phyloP scores from a whole-genome alignment of 75 land plant species.

The Gnetum montanum region DNA sequence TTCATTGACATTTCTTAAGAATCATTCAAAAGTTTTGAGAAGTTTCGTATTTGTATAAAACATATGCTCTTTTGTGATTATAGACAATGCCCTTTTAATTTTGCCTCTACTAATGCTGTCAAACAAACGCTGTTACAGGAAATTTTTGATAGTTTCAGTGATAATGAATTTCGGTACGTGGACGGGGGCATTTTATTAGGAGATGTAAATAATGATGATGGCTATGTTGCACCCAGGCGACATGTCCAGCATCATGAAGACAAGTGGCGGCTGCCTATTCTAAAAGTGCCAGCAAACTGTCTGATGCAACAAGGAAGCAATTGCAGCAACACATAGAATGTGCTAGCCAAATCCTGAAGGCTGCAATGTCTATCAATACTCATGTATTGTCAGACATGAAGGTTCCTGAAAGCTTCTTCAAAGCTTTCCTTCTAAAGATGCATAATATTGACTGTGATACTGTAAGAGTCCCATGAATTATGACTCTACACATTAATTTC shows the following conservation, averaged over 20 bases:
- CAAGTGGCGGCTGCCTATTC: constrained; percentile 96
- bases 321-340: constrained; percentile 76
- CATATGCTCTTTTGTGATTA: too few relatives aligned
- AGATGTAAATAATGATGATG: constrained; percentile 36
- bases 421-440: constrained; percentile 90
- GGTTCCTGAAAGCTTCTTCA: constrained; percentile 64
- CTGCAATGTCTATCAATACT: constrained; percentile 87
- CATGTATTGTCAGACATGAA: constrained; percentile 91
- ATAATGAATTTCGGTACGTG: constrained; percentile 80
- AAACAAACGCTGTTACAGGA: constrained; percentile 41
- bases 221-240: constrained; percentile 1
- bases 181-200: constrained; percentile 52
- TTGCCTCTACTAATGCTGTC: too few relatives aligned
- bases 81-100: too few relatives aligned
- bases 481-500: too few relatives aligned
- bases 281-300: constrained; percentile 64
- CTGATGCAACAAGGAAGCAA: constrained; percentile 58
- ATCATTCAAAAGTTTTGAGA: too few relatives aligned
- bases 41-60: too few relatives aligned
- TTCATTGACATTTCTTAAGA: too few relatives aligned
- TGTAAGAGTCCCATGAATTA: too few relatives aligned
- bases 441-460: too few relatives aligned
- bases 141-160: constrained; percentile 45
- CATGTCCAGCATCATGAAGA: constrained; percentile 44
- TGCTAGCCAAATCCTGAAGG: constrained; percentile 82